Evolutionary conservation across 176 grass and related monocot species (phyloP).

Genomic region (Dendrocalamus sinicus): DNA sequence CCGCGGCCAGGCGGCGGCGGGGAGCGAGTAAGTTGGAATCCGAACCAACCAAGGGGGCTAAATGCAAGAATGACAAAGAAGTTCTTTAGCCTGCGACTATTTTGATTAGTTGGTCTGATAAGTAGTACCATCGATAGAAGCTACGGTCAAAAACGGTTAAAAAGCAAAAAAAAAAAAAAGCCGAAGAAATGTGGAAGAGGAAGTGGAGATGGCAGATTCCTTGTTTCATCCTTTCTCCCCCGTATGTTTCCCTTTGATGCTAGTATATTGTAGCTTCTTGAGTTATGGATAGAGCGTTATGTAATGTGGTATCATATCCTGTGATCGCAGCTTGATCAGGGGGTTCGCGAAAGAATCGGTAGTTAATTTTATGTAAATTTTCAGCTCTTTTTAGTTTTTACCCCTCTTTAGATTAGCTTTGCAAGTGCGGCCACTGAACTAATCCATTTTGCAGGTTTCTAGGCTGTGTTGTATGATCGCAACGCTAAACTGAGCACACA

Average conservation of each 20-base stretch:
- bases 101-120: too few species aligned
- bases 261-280: constrained; percentile 29
- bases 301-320: constrained; percentile 27
- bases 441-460: not conserved
- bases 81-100: too few species aligned
- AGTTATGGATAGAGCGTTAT: constrained; percentile 16
- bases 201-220: not conserved
- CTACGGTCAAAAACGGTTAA: too few species aligned
- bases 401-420: not conserved
- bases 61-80: not conserved
- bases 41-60: not conserved
- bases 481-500: too few species aligned
- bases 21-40: not conserved
- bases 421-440: not conserved
- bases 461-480: too few species aligned
- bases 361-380: constrained; percentile 26
- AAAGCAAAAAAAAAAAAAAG: too few species aligned
- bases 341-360: not conserved
- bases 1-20: constrained; percentile 41
- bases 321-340: not conserved
- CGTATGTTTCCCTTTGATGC: not conserved
- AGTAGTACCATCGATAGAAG: too few species aligned
- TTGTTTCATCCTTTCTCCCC: too few species aligned
- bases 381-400: not conserved
- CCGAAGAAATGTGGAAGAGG: not conserved